Evolutionary conservation across 164 flowering plant genomes (phyloP), one percentile per base, ranked within the genome.

Genomic region (Magnolia kwangsiensis): DNA sequence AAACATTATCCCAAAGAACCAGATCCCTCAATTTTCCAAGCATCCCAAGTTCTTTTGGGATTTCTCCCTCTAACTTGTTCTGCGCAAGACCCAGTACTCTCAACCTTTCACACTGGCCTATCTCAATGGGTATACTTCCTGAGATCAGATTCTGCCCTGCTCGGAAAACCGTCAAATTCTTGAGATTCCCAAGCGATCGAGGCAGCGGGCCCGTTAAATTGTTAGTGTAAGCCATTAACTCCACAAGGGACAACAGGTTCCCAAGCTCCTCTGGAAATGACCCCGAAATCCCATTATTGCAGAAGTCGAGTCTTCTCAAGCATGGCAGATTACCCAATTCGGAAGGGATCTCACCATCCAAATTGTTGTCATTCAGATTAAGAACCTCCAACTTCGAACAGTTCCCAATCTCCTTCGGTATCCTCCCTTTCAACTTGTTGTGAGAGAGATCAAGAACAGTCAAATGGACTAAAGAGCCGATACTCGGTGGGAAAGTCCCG

Each of bases 341-440:
- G 16, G 50, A 55, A 1, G 89, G 89, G 37, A 87, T 86, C 51
- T 63, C 78, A 19, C 90, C 89, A 18, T 73, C 72, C 27, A 89
- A 79, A 31, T 78, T 69, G 76, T 89, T 89, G 67, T 90, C 78
- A 75, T 90, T 85, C 82, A 92, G 76, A 74, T 66, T 55, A 69
- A 94, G 89, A 29, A 11, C 9, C 23, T 82, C 85, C 83, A 94
- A 69, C 45, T 18, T 75, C 14, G 86, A 82, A 72, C 94, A 94
- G 45, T 91, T 88, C 9, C 89, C 94, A 66, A 94, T 89, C 84
- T 91, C 93, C 79, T 75, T 82, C 0, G 98, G 95, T 64, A 94
- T 91, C 9, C 50, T 81, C 18, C 94, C 94, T 0, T 73, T 64
- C 3, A 94, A 76, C n/a, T 45, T 61, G 75, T 94, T 94, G 72